These are phyloP conservation scores for Aureobasidium melanogenum DNA, from an alignment of 2,329 filamentous ascomycete species.

Conservation along the genomic window DNA sequence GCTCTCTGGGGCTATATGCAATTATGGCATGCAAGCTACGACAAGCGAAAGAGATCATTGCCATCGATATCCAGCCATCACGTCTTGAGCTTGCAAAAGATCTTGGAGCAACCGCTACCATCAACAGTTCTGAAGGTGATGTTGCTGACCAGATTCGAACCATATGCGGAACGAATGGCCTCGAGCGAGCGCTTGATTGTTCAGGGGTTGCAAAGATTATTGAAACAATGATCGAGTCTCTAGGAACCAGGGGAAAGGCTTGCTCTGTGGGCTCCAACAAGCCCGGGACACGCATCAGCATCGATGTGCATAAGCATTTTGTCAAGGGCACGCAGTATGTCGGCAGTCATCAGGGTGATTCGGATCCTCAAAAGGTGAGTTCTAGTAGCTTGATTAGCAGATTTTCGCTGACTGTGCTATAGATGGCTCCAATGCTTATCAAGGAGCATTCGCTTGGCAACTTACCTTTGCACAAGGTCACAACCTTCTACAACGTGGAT, in stretches of 20 bases:
- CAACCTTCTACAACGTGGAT: not conserved
- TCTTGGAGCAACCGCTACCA: conserved; percentile 32
- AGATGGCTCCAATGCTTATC: not conserved
- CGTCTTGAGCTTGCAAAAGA: conserved; percentile 32
- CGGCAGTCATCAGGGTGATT: not conserved
- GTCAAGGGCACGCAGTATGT: not conserved
- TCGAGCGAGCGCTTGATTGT: not conserved
- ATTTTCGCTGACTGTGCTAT: not conserved
- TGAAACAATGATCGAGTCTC: not conserved
- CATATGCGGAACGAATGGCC: not conserved
- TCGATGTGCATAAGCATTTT: not conserved
- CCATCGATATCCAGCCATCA: conserved; percentile 29
- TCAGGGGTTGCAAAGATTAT: not conserved
- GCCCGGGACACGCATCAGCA: not conserved
- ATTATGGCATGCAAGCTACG: conserved; percentile 41
- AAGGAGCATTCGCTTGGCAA: not conserved
- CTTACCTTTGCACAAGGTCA: not conserved
- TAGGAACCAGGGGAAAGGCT: not conserved
- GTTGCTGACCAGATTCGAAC: not conserved
- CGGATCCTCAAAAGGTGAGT: not conserved
- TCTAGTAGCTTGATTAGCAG: not conserved
- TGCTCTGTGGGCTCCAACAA: not conserved
- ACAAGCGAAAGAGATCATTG: conserved; percentile 32
- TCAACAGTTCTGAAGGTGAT: conserved; percentile 25
- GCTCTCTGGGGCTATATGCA: conserved; percentile 38